Percentiles rank a stretch among this genome's conserved stretches.
phyloP scores from a whole-genome alignment of 2,329 filamentous ascomycete genomes.

The Colletotrichum caudatum region DNA sequence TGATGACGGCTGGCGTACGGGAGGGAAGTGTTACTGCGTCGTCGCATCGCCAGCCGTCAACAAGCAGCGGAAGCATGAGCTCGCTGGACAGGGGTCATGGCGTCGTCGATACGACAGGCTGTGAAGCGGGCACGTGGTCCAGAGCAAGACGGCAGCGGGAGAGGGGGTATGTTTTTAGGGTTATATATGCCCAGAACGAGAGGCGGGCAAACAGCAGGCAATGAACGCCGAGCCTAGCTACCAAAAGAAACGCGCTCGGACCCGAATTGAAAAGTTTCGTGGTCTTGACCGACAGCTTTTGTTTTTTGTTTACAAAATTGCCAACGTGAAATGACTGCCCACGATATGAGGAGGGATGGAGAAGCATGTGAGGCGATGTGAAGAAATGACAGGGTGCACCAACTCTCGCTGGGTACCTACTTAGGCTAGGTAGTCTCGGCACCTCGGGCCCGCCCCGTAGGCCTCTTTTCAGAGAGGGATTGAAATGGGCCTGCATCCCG shows the following conservation, averaged over 20 bases:
- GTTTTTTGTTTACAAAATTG: no score
- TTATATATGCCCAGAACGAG: constrained; percentile 12
- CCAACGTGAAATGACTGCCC: background rate
- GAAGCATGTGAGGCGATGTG: background rate
- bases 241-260: constrained; percentile 28
- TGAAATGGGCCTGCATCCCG: constrained; percentile 12
- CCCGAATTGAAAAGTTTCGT: constrained; percentile 28
- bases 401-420: background rate
- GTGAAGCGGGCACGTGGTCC: constrained; percentile 25
- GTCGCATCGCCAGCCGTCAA: constrained; percentile 22
- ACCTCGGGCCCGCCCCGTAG: background rate
- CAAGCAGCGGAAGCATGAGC: constrained; percentile 17
- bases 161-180: background rate
- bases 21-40: constrained; percentile 6
- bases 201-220: constrained; percentile 29
- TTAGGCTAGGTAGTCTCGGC: background rate
- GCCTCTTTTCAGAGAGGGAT: background rate
- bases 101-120: constrained; percentile 2
- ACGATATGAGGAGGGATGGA: background rate
- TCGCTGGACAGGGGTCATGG: background rate
- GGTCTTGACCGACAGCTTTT: background rate
- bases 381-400: background rate
- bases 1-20: constrained; percentile 29
- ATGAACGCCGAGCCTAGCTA: constrained; percentile 28
- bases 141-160: constrained; percentile 10